Conservation (phyloP, 108 stramenopile species). For the Skeletonema potamos region DNA sequence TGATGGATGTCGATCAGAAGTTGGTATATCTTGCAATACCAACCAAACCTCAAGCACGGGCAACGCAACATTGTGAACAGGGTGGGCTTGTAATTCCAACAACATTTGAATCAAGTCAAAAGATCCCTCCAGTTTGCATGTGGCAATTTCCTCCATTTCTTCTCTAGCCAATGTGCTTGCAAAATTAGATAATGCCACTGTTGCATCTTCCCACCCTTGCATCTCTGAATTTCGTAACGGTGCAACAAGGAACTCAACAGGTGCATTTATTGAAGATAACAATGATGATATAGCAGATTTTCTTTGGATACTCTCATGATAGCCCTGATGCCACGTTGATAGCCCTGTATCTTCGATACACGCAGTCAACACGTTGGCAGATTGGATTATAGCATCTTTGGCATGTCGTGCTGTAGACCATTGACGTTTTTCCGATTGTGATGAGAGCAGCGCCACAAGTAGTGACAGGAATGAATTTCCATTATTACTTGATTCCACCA, state of each 20-base stretch:
- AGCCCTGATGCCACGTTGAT: no score
- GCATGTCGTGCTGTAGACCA: slow-evolving; percentile 18
- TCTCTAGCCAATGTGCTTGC: slow-evolving; percentile 51
- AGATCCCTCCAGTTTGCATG: slow-evolving; percentile 29
- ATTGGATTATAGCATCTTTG: slow-evolving; percentile 22
- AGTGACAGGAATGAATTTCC: slow-evolving; percentile 24
- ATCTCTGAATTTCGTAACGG: slow-evolving; percentile 32
- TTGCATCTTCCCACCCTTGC: slow-evolving; percentile 47
- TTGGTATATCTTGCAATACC: slow-evolving; percentile 63
- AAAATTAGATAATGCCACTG: slow-evolving; percentile 44
- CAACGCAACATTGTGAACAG: slow-evolving; percentile 39
- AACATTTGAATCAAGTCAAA: slow-evolving; percentile 48
- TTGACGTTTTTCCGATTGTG: slow-evolving; percentile 16
- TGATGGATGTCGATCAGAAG: slow-evolving; percentile 35
- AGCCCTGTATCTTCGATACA: slow-evolving; percentile 27
- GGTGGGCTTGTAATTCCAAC: slow-evolving; percentile 54
- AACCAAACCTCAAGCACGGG: slow-evolving; percentile 62
- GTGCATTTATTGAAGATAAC: slow-evolving; percentile 35
- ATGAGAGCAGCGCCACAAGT: slow-evolving; percentile 47
- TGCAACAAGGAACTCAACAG: slow-evolving; percentile 34
- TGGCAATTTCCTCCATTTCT: slow-evolving; percentile 46
- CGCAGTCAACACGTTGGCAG: slow-evolving; percentile 41
- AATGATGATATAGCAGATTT: slow-evolving; percentile 29
- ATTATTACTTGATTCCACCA: background rate
- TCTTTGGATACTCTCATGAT: no score